Evolutionary conservation across 2,329 filamentous ascomycete species (phyloP).

Genomic region (Monosporascus sp.): DNA sequence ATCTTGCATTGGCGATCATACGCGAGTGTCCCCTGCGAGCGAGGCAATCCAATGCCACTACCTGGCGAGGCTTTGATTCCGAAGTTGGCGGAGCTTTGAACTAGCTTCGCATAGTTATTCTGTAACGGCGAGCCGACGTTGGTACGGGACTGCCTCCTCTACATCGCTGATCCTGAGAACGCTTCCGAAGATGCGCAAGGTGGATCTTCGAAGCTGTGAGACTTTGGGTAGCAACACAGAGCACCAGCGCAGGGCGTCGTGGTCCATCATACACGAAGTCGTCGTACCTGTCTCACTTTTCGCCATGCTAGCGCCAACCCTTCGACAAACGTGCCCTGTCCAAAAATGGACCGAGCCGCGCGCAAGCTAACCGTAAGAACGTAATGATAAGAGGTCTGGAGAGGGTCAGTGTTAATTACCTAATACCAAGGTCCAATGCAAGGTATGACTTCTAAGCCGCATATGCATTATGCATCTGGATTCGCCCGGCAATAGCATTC

Average conservation of each 20-base stretch:
- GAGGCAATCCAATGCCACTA: neutral
- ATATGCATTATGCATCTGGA: neutral
- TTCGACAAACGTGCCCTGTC: constrained; percentile 9
- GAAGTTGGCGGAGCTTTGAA: neutral
- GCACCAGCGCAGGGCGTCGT: constrained; percentile 9
- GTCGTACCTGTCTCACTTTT: constrained; percentile 14
- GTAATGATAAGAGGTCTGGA: neutral
- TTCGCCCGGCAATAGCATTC: neutral
- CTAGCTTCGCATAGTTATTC: neutral
- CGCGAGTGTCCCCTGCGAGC: neutral
- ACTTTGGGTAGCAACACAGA: constrained; percentile 27
- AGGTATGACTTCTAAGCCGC: neutral
- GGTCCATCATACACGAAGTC: constrained; percentile 6
- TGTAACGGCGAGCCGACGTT: constrained; percentile 1
- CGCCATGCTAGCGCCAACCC: constrained; percentile 11
- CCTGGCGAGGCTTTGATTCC: neutral
- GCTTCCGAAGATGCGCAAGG: constrained; percentile 14
- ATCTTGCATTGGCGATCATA: constrained; percentile 12
- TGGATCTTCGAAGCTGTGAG: constrained; percentile 14
- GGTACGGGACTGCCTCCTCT: neutral
- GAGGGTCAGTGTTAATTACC: neutral
- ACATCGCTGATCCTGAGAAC: neutral
- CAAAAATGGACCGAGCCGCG: constrained; percentile 1
- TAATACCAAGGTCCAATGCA: neutral
- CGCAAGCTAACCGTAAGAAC: neutral